Conservation (phyloP, 768 basidiomycete genomes). For the Terana coerulea region DNA sequence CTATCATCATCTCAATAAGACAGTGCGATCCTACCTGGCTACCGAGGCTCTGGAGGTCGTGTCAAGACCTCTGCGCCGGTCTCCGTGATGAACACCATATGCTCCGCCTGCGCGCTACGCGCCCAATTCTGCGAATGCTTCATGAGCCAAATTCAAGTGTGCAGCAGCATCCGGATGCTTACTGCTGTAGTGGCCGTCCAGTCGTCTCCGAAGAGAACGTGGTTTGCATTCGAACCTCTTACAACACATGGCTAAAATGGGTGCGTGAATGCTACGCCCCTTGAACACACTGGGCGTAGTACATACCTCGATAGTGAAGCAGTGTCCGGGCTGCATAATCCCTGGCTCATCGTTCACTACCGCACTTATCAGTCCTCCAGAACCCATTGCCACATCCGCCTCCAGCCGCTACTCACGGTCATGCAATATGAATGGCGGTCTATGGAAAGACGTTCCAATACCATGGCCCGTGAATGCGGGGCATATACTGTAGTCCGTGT, state of each 20-base stretch:
- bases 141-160: not conserved
- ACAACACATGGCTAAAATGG: constrained; percentile 43
- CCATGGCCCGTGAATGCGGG: constrained; percentile 82
- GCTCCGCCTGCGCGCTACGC: constrained; percentile 37
- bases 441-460: constrained; percentile 79
- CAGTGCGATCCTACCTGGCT: too few species aligned
- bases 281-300: not conserved
- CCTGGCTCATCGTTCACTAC: constrained; percentile 82
- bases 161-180: constrained; percentile 16
- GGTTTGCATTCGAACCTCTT: constrained; percentile 63
- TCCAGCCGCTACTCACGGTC: constrained; percentile 42
- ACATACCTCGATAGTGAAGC: constrained; percentile 87
- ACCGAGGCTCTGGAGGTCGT: too few species aligned
- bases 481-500: constrained; percentile 57
- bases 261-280: not conserved
- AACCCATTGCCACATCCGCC: not conserved
- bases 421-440: constrained; percentile 81
- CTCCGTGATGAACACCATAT: constrained; percentile 83
- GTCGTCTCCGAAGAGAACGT: constrained; percentile 85
- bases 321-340: constrained; percentile 78
- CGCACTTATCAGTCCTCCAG: not conserved
- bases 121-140: constrained; percentile 11
- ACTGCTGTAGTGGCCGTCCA: constrained; percentile 93
- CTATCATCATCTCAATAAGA: too few species aligned
- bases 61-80: constrained; percentile 79